Base-by-base conservation (phyloP, 805 yeast genomes). In the Kazachstania viticola region DNA sequence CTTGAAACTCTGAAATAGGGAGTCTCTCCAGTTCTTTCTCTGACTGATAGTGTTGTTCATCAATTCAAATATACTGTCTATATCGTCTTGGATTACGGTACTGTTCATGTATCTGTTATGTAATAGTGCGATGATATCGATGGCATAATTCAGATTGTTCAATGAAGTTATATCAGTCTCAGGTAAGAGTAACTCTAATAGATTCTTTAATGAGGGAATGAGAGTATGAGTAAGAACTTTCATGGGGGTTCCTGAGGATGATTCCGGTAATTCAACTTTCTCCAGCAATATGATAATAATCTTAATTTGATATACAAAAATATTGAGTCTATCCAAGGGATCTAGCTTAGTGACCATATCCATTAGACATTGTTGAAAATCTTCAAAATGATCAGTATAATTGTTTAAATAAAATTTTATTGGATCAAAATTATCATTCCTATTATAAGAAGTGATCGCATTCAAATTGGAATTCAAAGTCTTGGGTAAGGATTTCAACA, bases 401-500 rank as follows among this genome's bases (percentile, higher is more conserved):
- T 48, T 39, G 15, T 32, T 37, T 18, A 51, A 29, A 34, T 53
- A 54, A 33, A 55, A 55, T 21, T 48, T 49, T 3, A 54, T 37
- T 2, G 56, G 56, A 18, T 48, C 56, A 17, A 29, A 29, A 18
- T 18, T 16, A 64, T 25, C 67, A 58, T 46, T 81, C n/a, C n/a
- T n/a, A n/a, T n/a, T n/a, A n/a, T n/a, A n/a, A n/a, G n/a, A n/a
- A 79, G 28, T 81, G 44, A 57, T 73, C 74, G 12, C 69, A 58
- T 17, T 51, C 44, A 28, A 24, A 3, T 21, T 14, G 9, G 23
- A 9, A 17, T 28, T 31, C 14, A 52, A 26, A 4, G 53, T 50
- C 40, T 94, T 87, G 27, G 73, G 75, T 26, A 88, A 59, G 5
- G 65, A 54, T 42, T 75, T 67, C 33, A 87, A 62, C 27, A 75